These are phyloP conservation scores for Paraphaeosphaeria minitans DNA, from an alignment of 2,329 filamentous ascomycete species.

Conservation along the genomic window DNA sequence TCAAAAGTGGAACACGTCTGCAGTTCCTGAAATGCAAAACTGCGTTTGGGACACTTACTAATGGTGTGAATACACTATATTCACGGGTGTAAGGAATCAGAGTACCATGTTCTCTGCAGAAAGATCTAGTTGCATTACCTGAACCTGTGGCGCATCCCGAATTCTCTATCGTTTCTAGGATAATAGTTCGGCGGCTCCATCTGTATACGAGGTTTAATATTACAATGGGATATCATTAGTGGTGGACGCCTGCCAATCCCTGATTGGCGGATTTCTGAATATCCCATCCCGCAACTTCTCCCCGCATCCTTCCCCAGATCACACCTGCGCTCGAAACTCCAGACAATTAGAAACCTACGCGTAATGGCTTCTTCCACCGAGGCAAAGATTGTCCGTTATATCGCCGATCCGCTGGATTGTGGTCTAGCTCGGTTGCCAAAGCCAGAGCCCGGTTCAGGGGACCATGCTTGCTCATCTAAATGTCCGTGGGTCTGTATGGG, in stretches of 20 bases:
- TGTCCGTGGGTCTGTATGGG: background rate
- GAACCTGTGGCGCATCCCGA: too few relatives aligned
- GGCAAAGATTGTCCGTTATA: constrained; percentile 1
- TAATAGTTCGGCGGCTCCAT: too few relatives aligned
- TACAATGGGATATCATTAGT: background rate
- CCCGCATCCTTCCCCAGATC: constrained; percentile 9
- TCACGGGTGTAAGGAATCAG: too few relatives aligned
- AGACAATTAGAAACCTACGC: constrained; percentile 6
- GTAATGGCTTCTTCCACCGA: constrained; percentile 3
- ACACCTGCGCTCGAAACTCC: constrained; percentile 5
- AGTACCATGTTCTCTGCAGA: too few relatives aligned
- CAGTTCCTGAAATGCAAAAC: too few relatives aligned
- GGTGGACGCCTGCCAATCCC: background rate
- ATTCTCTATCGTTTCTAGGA: too few relatives aligned
- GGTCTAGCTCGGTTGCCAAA: background rate
- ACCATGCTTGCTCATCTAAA: constrained; percentile 9
- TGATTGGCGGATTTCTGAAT: constrained; percentile 7
- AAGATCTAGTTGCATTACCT: too few relatives aligned
- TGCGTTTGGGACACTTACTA: too few relatives aligned
- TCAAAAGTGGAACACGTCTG: too few relatives aligned
- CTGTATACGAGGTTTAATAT: background rate
- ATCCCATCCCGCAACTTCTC: background rate
- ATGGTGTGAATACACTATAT: too few relatives aligned
- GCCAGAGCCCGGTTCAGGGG: background rate
- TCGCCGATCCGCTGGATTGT: background rate